Evolutionary conservation across 2,329 filamentous ascomycete species (phyloP).

Genomic region (Aspergillus thermomutatus): DNA sequence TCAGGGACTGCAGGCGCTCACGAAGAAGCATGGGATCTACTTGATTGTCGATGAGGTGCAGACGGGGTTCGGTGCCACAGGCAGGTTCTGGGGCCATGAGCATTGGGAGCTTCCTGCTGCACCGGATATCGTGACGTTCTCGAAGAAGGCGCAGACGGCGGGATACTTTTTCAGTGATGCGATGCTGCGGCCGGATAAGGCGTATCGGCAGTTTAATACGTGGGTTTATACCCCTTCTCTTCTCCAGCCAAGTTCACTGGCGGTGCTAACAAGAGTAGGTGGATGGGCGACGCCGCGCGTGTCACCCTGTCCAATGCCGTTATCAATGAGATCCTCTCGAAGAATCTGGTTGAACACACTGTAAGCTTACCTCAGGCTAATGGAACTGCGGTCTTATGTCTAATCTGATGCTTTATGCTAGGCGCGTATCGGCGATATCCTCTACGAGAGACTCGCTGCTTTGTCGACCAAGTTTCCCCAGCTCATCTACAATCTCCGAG

Average conservation of each 20-base stretch:
- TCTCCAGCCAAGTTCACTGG: too few relatives aligned
- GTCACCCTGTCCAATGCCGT: conserved; percentile 5
- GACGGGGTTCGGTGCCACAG: conserved; percentile 4
- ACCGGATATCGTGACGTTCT: conserved; percentile 5
- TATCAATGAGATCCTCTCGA: conserved; percentile 4
- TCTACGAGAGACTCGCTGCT: background rate
- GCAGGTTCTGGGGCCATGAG: conserved; percentile 6
- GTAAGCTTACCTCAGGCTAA: background rate
- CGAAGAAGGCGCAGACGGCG: conserved; percentile 6
- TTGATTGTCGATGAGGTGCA: conserved; percentile 4
- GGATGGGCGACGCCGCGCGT: conserved; percentile 8
- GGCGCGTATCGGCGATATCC: too few relatives aligned
- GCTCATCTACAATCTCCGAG: conserved; percentile 1
- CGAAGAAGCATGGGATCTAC: background rate
- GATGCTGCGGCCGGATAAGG: conserved; percentile 2
- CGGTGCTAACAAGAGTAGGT: background rate
- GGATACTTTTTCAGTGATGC: conserved; percentile 6
- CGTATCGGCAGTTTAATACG: conserved; percentile 5
- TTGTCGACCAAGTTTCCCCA: background rate
- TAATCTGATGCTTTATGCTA: too few relatives aligned
- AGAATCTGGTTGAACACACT: conserved; percentile 2
- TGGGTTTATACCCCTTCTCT: background rate
- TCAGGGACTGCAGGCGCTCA: conserved; percentile 1
- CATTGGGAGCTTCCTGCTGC: conserved; percentile 1
- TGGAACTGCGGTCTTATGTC: background rate